Evolutionary conservation across 73 alveolate species (phyloP).

Genomic region (Loxodes magnus): DNA sequence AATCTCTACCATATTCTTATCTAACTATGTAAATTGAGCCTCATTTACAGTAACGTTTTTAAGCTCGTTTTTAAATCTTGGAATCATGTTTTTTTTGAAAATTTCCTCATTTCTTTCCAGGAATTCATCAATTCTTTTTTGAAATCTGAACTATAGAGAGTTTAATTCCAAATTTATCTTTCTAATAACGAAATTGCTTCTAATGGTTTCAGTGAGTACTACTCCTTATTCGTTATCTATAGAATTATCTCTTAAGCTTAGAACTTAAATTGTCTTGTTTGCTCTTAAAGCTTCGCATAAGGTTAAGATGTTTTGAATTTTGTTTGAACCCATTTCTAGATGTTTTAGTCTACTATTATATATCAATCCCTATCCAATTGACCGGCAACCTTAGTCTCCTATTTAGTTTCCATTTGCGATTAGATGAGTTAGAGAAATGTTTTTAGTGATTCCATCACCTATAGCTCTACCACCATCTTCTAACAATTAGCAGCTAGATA

Average conservation of each 20-base stretch:
- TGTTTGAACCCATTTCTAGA: conserved; percentile 3
- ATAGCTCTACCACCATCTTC: conserved; percentile 12
- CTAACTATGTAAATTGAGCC: too few relatives aligned
- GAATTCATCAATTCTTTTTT: background rate
- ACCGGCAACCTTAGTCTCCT: conserved; percentile 16
- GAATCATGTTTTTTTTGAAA: background rate
- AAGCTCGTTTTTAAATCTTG: background rate
- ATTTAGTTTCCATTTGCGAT: conserved; percentile 20
- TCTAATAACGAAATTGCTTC: background rate
- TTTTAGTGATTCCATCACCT: conserved; percentile 28
- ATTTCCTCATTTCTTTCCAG: background rate
- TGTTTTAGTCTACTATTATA: background rate
- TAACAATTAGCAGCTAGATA: conserved; percentile 10
- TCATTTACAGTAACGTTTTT: too few relatives aligned
- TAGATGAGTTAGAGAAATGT: conserved; percentile 9
- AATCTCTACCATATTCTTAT: too few relatives aligned
- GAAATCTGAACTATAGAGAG: background rate
- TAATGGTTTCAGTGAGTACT: background rate
- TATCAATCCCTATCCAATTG: conserved; percentile 15
- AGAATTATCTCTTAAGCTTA: background rate
- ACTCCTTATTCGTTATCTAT: conserved; percentile 3
- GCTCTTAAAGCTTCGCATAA: background rate
- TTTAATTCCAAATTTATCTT: background rate
- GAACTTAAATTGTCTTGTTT: background rate
- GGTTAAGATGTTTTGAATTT: background rate